phyloP scores from a whole-genome alignment of 1,284 basidiomycete species.

The Melanopsichium pennsylvanicum region DNA sequence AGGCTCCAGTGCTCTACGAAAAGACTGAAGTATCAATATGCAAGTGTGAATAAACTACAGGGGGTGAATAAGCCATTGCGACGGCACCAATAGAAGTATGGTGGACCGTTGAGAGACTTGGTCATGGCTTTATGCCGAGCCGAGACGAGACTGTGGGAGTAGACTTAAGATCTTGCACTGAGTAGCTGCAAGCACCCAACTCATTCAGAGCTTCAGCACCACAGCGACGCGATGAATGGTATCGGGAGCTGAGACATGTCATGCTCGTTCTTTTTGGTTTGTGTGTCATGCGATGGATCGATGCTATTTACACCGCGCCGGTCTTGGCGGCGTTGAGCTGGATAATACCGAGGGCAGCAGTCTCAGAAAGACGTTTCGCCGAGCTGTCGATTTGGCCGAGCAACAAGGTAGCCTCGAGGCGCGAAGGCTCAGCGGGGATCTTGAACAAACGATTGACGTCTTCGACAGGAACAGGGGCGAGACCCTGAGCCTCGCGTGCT shows the following conservation, averaged over 20 bases:
- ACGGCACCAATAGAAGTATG: neutral
- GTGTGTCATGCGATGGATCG: conserved; percentile 1
- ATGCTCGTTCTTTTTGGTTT: conserved; percentile 18
- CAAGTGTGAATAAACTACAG: conserved; percentile 21
- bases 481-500: conserved; percentile 80
- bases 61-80: conserved; percentile 1
- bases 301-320: conserved; percentile 43
- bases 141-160: neutral
- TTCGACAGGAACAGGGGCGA: conserved; percentile 76
- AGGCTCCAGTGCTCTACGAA: neutral
- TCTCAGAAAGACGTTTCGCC: conserved; percentile 65
- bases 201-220: conserved; percentile 2
- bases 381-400: conserved; percentile 66
- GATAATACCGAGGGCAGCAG: conserved; percentile 69
- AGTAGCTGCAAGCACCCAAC: too few species aligned
- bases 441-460: conserved; percentile 72
- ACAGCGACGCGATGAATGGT: conserved; percentile 3
- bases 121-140: neutral
- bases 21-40: conserved; percentile 10
- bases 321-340: conserved; percentile 62
- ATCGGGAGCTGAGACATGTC: conserved; percentile 16
- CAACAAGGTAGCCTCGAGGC: conserved; percentile 81
- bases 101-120: too few species aligned
- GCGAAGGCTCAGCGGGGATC: conserved; percentile 85
- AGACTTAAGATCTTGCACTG: neutral